phyloP scores from a whole-genome alignment of 495 filamentous ascomycete genomes.

The Penicillium antarcticum region DNA sequence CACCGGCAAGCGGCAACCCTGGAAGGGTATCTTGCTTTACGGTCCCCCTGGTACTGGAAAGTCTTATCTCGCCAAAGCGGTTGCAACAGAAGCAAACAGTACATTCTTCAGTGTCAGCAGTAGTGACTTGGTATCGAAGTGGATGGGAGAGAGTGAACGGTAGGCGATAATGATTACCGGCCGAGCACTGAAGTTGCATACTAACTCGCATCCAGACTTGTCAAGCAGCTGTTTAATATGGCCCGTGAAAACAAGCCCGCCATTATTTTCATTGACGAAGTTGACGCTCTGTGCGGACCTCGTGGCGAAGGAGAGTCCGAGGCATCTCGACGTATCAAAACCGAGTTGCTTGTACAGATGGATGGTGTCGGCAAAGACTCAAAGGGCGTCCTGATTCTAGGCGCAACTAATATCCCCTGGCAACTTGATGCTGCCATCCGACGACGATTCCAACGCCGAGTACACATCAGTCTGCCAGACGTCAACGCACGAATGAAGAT shows the following conservation, averaged over 20 bases:
- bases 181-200: background rate
- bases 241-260: constrained; percentile 96
- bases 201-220: constrained; percentile 56
- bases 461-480: constrained; percentile 93
- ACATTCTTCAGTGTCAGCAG: constrained; percentile 99
- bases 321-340: constrained; percentile 96
- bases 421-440: constrained; percentile 98
- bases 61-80: constrained; percentile 93
- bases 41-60: constrained; percentile 97
- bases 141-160: constrained; percentile 99
- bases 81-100: constrained; percentile 96
- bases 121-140: constrained; percentile 95
- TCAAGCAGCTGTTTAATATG: constrained; percentile 97
- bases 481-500: constrained; percentile 86
- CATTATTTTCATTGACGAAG: constrained; percentile 99
- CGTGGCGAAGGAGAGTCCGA: constrained; percentile 97
- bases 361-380: constrained; percentile 95
- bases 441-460: constrained; percentile 90
- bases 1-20: constrained; percentile 93
- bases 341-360: constrained; percentile 98
- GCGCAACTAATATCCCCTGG: constrained; percentile 99
- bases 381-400: constrained; percentile 89
- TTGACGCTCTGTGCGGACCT: constrained; percentile 94
- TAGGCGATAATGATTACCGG: constrained; percentile 27
- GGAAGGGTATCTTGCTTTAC: constrained; percentile 97